Percentiles rank a stretch among this genome's conserved stretches.
phyloP scores from a whole-genome alignment of 2,329 filamentous ascomycete species.

The Trichoderma oligosporum region DNA sequence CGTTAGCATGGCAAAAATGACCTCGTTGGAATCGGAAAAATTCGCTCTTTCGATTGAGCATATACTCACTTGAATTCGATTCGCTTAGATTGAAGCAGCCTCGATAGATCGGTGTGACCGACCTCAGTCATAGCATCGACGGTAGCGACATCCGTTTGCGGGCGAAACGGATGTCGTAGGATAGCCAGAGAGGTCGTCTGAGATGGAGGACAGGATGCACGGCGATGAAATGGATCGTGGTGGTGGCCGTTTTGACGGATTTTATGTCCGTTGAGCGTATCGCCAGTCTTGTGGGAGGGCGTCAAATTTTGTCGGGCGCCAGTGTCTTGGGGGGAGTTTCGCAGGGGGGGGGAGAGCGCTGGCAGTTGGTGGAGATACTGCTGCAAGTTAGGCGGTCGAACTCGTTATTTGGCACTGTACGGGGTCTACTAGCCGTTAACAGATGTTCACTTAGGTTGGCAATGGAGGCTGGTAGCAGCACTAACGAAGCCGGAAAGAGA shows the following conservation, averaged over 20 bases:
- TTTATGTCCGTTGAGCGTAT: constrained; percentile 29
- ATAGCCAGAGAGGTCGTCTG: constrained; percentile 25
- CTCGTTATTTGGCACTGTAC: constrained; percentile 16
- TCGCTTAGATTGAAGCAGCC: constrained; percentile 63
- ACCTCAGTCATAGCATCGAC: constrained; percentile 69
- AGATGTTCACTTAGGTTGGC: not conserved
- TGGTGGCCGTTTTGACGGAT: constrained; percentile 32
- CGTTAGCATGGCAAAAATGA: constrained; percentile 44
- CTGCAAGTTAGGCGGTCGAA: not conserved
- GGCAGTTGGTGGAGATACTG: constrained; percentile 13
- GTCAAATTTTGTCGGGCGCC: constrained; percentile 34
- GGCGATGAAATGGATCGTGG: constrained; percentile 32
- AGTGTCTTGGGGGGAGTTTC: constrained; percentile 21
- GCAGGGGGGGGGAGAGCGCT: constrained; percentile 16
- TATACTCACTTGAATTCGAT: constrained; percentile 57
- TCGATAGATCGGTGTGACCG: constrained; percentile 61
- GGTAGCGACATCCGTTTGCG: constrained; percentile 66
- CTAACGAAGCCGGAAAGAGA: constrained; percentile 3
- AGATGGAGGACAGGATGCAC: constrained; percentile 30
- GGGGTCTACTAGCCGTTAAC: constrained; percentile 16
- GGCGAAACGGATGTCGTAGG: constrained; percentile 53
- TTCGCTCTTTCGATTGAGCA: constrained; percentile 43
- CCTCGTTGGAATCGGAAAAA: constrained; percentile 49
- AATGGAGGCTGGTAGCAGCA: constrained; percentile 3
- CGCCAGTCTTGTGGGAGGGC: constrained; percentile 30